Conservation (phyloP, 176 grass and related monocot genomes). For the Tillandsia fasciculata region DNA sequence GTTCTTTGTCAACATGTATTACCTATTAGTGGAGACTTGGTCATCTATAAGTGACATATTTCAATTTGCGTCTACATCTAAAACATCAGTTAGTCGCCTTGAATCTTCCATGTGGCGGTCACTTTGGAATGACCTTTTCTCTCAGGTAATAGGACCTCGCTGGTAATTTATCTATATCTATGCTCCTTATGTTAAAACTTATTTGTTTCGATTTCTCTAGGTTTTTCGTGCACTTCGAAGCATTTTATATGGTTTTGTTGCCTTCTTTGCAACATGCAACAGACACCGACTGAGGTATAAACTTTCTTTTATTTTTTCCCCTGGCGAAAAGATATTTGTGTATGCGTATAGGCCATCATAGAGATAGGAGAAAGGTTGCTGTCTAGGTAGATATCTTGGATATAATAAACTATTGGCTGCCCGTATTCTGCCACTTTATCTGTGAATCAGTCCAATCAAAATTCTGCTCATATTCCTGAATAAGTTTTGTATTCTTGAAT, state of each 20-base stretch:
- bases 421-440: no score
- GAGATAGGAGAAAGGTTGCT: not conserved
- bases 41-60: slow-evolving; percentile 59
- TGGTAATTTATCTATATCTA: not conserved
- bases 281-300: slow-evolving; percentile 86
- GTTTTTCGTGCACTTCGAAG: slow-evolving; percentile 80
- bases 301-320: slow-evolving; percentile 8
- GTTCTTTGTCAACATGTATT: slow-evolving; percentile 42
- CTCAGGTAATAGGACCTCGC: slow-evolving; percentile 47
- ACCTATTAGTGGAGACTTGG: slow-evolving; percentile 38
- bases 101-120: slow-evolving; percentile 51
- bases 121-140: slow-evolving; percentile 95
- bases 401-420: no score
- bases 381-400: not conserved
- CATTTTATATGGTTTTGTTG: slow-evolving; percentile 92
- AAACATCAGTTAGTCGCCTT: slow-evolving; percentile 31
- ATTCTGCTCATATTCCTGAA: no score
- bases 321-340: not conserved
- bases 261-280: slow-evolving; percentile 93
- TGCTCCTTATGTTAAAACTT: slow-evolving; percentile 8
- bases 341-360: not conserved
- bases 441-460: no score
- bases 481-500: no score
- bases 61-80: slow-evolving; percentile 54
- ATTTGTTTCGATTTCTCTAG: slow-evolving; percentile 33